Evolutionary conservation across 148 eudicot species (phyloP), one percentile per base, ranked within the genome.

Genomic region (Drosera capensis): DNA sequence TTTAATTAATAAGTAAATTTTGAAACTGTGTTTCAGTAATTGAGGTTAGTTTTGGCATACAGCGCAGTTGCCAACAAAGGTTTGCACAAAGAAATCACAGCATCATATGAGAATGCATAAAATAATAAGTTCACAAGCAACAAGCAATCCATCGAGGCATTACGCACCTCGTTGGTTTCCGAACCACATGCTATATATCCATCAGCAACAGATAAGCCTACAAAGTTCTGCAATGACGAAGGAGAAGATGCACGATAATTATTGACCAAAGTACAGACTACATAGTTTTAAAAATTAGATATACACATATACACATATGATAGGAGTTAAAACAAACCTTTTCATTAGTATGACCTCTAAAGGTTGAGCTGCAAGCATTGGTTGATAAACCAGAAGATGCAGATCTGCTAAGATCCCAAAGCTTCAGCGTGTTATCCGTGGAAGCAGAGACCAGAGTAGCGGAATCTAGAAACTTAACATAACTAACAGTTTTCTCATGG

Each of bases 101-200:
- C n/a, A 34, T 6, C 38, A 1, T 11, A 34, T 11, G 14, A 29
- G 35, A 29, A 29, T 5, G 35, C 7, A 29, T 5, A 29, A 5
- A 5, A 29, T 2, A 34, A 34, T 34, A 13, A 1, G 11, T 7
- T 2, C 14, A 39, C 7, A 39, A 15, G 43, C 18, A 1, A 13
- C 11, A 1, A 34, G 38, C 38, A 34, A 2, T 15, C n/a, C n/a
- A 34, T 5, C 12, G 20, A 20, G 2, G 1, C 11, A 45, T 23
- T 24, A 11, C 5, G 18, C 44, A 79, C 96, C 94, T 87, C 94
- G 53, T 87, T 82, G 25, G 90, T 74, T 63, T 87, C 96, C 23
- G 96, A 87, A 48, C 96, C 96, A 56, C 96, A 87, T 14, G 82
- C 74, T 38, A 87, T 77, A 57, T 82, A 87, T 35, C 96, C 96